A percentile compares a stretch with the other conserved stretches of the same genome.
Conservation (phyloP, 108 stramenopile genomes). For the Nannochloropsis salina region DNA sequence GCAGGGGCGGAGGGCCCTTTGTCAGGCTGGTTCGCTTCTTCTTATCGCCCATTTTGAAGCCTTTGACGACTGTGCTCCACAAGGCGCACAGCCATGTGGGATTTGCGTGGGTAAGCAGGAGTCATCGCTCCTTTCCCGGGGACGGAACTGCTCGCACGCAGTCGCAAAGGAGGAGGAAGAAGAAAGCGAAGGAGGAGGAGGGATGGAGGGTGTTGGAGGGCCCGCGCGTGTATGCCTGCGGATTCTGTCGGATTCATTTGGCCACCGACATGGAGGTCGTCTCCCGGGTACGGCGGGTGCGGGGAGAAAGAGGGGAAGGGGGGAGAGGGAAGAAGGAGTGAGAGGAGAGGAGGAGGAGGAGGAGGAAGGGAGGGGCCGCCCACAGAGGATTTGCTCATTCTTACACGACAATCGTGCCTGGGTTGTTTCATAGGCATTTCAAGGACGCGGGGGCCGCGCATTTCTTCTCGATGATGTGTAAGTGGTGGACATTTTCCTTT, state of each 20-base stretch:
- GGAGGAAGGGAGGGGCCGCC: no score
- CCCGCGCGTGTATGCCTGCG: conserved; percentile 76
- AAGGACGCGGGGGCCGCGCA: conserved; percentile 65
- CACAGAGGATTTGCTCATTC: background rate
- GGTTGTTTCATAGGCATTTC: conserved; percentile 62
- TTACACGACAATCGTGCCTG: background rate
- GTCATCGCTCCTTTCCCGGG: background rate
- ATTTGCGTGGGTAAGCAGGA: background rate
- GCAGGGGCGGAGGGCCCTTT: background rate
- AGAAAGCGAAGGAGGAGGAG: background rate
- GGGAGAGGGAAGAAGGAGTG: background rate
- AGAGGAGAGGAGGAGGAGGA: background rate
- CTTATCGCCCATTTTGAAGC: background rate
- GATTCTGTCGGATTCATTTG: conserved; percentile 76
- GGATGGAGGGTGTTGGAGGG: conserved; percentile 60
- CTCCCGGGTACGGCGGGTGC: conserved; percentile 48
- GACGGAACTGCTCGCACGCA: background rate
- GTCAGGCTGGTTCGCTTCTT: background rate
- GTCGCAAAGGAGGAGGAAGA: background rate
- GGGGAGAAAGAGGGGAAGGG: background rate
- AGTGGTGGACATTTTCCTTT: background rate
- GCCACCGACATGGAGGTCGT: conserved; percentile 85
- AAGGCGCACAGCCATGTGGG: background rate
- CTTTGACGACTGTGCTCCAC: background rate
- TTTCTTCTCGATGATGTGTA: background rate